These are phyloP conservation scores for Camellia sinensis DNA, from an alignment of 148 eudicot species.

Conservation along the genomic window DNA sequence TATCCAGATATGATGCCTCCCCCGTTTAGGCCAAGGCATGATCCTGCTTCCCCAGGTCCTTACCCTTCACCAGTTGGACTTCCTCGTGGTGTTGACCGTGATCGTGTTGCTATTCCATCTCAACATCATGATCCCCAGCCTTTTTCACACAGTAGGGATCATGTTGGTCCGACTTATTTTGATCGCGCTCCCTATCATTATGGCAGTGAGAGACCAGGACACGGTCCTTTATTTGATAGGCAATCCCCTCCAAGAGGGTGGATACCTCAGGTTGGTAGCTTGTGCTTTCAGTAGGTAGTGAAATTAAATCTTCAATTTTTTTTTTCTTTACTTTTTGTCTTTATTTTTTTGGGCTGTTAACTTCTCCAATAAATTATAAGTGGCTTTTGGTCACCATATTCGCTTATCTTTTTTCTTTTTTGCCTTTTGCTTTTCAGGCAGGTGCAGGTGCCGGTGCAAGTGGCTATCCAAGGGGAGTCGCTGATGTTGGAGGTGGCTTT, in stretches of 20 bases:
- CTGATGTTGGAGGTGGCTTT: constrained; percentile 32
- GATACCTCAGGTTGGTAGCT: constrained; percentile 40
- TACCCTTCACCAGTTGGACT: constrained; percentile 42
- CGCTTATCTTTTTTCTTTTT: not conserved
- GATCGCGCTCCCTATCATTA: constrained; percentile 33
- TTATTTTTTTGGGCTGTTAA: not conserved
- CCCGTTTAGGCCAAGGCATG: constrained; percentile 48
- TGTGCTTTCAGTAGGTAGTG: not conserved
- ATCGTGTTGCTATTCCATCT: constrained; percentile 22
- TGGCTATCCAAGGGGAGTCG: constrained; percentile 34
- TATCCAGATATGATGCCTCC: constrained; percentile 49
- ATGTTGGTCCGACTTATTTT: constrained; percentile 28
- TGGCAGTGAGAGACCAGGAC: constrained; percentile 40
- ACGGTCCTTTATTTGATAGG: constrained; percentile 37
- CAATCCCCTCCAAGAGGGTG: constrained; percentile 43
- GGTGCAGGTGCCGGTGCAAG: constrained; percentile 16
- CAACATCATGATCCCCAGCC: constrained; percentile 28
- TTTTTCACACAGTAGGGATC: constrained; percentile 35
- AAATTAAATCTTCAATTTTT: not conserved
- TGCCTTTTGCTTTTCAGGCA: constrained; percentile 28
- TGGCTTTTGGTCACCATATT: not conserved
- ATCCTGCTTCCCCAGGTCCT: constrained; percentile 50
- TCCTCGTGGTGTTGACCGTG: constrained; percentile 31
- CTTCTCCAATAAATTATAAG: no score
- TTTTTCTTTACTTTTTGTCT: not conserved